Evolutionary conservation across 169 alveolate species (phyloP).

Genomic region (Eimeria maxima): DNA sequence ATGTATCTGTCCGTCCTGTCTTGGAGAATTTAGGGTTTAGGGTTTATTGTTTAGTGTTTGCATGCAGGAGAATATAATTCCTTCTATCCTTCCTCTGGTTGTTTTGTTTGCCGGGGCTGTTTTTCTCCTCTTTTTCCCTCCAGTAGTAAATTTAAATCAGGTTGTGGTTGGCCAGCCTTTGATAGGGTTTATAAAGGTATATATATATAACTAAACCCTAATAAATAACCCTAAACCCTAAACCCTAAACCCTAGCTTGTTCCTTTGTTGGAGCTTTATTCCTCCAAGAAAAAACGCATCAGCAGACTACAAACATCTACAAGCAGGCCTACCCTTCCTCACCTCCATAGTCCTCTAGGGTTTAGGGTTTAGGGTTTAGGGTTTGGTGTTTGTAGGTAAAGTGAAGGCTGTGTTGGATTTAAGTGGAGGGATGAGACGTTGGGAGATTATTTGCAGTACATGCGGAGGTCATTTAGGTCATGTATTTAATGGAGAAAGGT

Average conservation of each 20-base stretch:
- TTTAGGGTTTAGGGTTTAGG: conserved; percentile 12
- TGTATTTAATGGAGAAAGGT: conserved; percentile 85
- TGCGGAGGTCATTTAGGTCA: conserved; percentile 91
- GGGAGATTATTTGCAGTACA: conserved; percentile 86
- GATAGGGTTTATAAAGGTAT: conserved; percentile 70
- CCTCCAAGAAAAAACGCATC: too few relatives aligned
- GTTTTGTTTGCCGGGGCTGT: conserved; percentile 84
- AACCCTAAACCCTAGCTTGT: background rate
- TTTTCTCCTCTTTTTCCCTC: conserved; percentile 83
- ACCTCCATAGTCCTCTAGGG: background rate
- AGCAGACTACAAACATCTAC: too few relatives aligned
- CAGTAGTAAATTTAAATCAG: conserved; percentile 85
- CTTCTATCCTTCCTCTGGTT: conserved; percentile 84
- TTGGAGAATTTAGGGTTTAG: background rate
- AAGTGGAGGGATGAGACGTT: conserved; percentile 86
- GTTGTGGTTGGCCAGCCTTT: conserved; percentile 92
- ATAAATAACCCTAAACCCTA: conserved; percentile 17
- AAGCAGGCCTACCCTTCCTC: background rate
- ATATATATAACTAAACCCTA: too few relatives aligned
- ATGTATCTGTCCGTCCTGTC: background rate
- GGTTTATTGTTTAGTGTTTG: background rate
- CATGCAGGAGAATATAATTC: conserved; percentile 82
- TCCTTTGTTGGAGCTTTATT: too few relatives aligned
- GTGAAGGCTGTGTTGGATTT: conserved; percentile 74
- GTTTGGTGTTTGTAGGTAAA: conserved; percentile 3